phyloP scores from a whole-genome alignment of 768 basidiomycete genomes.

The Phlebiopsis gigantea region DNA sequence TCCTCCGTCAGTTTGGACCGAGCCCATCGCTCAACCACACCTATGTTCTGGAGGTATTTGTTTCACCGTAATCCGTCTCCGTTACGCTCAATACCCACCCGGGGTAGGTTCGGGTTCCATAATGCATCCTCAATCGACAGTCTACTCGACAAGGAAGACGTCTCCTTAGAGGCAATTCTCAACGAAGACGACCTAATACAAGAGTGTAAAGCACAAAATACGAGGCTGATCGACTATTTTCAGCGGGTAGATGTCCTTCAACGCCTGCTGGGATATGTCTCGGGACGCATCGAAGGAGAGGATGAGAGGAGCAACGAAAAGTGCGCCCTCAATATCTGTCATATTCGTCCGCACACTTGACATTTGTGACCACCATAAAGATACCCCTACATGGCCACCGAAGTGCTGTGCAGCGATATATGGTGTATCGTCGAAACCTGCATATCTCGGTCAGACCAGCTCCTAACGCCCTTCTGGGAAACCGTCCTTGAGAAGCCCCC shows the following conservation, averaged over 20 bases:
- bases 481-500: conserved; percentile 72
- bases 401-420: conserved; percentile 93
- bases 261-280: conserved; percentile 78
- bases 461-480: conserved; percentile 91
- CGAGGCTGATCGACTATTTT: conserved; percentile 83
- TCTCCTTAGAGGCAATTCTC: conserved; percentile 83
- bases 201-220: conserved; percentile 95
- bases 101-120: conserved; percentile 80
- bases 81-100: conserved; percentile 3
- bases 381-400: conserved; percentile 89
- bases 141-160: conserved; percentile 85
- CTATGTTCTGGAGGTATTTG: conserved; percentile 47
- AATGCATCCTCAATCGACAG: conserved; percentile 87
- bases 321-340: conserved; percentile 42
- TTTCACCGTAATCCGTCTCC: neutral
- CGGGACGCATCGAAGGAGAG: conserved; percentile 79
- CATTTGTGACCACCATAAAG: conserved; percentile 33
- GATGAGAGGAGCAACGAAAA: conserved; percentile 65
- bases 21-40: conserved; percentile 4
- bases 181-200: conserved; percentile 92
- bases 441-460: conserved; percentile 59
- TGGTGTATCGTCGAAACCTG: conserved; percentile 94
- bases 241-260: conserved; percentile 77
- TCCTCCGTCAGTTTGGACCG: neutral
- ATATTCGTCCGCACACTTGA: neutral